These are phyloP conservation scores for Aspergillus unguis DNA, from an alignment of 2,329 filamentous ascomycete species.

Conservation along the genomic window DNA sequence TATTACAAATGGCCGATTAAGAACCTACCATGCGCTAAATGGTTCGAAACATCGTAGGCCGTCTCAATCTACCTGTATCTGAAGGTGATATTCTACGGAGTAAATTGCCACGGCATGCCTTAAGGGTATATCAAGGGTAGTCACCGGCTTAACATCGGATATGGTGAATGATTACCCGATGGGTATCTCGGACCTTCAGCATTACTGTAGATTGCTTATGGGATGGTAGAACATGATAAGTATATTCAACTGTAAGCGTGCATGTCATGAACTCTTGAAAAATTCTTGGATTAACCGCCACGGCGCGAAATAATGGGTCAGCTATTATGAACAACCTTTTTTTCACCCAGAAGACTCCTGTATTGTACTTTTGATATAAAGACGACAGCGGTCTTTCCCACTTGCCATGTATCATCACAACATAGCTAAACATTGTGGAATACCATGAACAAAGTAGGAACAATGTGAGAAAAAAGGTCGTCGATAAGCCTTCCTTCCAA, in stretches of 20 bases:
- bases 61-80: no score
- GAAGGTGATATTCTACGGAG: no score
- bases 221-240: background rate
- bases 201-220: background rate
- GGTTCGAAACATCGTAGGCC: no score
- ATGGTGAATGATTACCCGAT: no score
- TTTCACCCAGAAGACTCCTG: constrained; percentile 39
- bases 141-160: no score
- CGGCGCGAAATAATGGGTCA: constrained; percentile 40
- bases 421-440: constrained; percentile 27
- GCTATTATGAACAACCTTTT: constrained; percentile 43
- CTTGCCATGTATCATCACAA: constrained; percentile 36
- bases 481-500: constrained; percentile 41
- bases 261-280: constrained; percentile 37
- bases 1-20: no score
- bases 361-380: constrained; percentile 30
- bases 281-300: constrained; percentile 44
- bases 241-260: constrained; percentile 8
- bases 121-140: no score
- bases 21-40: no score
- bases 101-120: no score
- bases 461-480: constrained; percentile 35
- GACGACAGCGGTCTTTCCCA: constrained; percentile 31
- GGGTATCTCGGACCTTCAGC: no score
- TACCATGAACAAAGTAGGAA: constrained; percentile 34